Conservation (phyloP, 306 rosid genomes). For the Fagus sylvatica region DNA sequence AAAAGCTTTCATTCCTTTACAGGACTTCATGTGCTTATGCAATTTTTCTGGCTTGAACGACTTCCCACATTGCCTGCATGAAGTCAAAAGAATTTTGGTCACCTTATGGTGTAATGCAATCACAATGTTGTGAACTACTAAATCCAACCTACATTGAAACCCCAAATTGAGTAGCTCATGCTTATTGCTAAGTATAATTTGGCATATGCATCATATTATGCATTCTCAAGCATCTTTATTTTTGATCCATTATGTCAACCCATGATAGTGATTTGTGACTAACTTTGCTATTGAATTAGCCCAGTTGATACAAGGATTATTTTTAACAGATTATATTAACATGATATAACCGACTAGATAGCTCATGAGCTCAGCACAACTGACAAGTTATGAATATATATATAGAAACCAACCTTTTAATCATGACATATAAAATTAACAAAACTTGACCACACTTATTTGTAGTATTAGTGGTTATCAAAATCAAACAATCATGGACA, state of each 20-base stretch:
- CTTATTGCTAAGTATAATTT: too few species aligned
- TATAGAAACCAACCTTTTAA: background rate
- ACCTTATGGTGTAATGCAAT: constrained; percentile 1
- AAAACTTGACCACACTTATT: too few species aligned
- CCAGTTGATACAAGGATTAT: background rate
- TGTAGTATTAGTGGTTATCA: background rate
- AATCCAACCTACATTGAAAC: background rate
- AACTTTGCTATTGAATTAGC: background rate
- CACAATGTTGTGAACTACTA: constrained; percentile 1
- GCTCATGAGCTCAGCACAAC: background rate
- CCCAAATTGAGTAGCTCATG: background rate
- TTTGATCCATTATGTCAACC: background rate
- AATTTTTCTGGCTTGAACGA: constrained; percentile 77
- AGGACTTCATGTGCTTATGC: constrained; percentile 81
- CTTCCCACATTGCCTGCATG: constrained; percentile 88
- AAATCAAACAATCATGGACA: background rate
- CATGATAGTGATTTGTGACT: background rate
- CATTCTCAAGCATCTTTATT: too few species aligned
- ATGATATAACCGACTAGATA: background rate
- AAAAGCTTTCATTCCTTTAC: constrained; percentile 62
- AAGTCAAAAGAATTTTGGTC: background rate
- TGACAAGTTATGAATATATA: background rate
- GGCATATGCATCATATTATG: too few species aligned
- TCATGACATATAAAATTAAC: background rate
- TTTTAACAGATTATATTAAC: background rate